phyloP scores from a whole-genome alignment of 1,284 basidiomycete genomes.

The Puccinia hordei region DNA sequence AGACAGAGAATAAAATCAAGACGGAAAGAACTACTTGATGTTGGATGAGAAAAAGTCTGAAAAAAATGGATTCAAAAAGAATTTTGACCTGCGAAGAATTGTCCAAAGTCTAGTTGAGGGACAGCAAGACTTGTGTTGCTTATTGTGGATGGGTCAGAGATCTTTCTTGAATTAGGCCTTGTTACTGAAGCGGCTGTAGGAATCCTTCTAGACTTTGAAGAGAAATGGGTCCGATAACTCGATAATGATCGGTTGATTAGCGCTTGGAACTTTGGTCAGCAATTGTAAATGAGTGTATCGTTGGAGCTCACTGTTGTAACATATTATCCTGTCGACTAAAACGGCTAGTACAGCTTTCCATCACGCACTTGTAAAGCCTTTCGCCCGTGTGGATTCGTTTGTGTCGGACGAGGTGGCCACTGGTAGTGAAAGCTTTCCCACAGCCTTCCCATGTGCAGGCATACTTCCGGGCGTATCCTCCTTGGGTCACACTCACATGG shows the following conservation, averaged over 20 bases:
- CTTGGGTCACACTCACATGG: conserved; percentile 38
- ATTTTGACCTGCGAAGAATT: neutral
- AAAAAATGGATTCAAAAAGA: neutral
- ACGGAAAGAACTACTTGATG: too few relatives aligned
- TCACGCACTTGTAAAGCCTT: conserved; percentile 53
- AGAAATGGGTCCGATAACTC: conserved; percentile 53
- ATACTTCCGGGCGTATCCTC: conserved; percentile 50
- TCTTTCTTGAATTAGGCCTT: neutral
- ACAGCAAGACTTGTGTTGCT: neutral
- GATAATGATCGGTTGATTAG: too few relatives aligned
- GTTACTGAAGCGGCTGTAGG: conserved; percentile 6
- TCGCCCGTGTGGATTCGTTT: conserved; percentile 53
- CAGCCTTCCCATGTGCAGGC: conserved; percentile 51
- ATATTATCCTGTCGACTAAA: conserved; percentile 54
- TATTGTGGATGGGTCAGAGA: neutral
- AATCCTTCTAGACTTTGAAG: conserved; percentile 50
- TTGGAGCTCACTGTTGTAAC: conserved; percentile 53
- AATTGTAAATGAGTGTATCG: neutral
- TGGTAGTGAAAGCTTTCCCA: conserved; percentile 50
- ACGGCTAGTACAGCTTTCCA: conserved; percentile 51
- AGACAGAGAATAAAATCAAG: too few relatives aligned
- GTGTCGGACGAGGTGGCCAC: conserved; percentile 53
- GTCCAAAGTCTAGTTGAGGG: conserved; percentile 9
- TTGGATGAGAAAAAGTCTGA: neutral
- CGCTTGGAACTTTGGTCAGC: too few relatives aligned